Percentiles rank a stretch among this genome's conserved stretches.
phyloP scores from a whole-genome alignment of 2,329 filamentous ascomycete species.

The Pestalotiopsis sp. region DNA sequence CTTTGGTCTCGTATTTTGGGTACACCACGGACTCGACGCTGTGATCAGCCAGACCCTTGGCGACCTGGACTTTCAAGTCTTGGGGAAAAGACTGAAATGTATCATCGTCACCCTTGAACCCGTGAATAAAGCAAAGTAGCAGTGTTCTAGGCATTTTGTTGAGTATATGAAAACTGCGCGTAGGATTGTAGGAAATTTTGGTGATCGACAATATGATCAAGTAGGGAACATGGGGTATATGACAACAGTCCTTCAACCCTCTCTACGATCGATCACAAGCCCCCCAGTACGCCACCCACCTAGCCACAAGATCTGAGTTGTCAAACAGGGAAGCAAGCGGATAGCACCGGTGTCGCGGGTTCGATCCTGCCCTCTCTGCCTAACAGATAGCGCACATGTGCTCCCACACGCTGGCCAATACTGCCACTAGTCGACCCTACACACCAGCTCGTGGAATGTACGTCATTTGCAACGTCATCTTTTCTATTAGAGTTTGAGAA shows the following conservation, averaged over 20 bases:
- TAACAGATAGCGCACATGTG: neutral
- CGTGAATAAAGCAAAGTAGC: slow-evolving; percentile 74
- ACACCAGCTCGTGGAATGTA: slow-evolving; percentile 17
- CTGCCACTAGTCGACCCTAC: slow-evolving; percentile 16
- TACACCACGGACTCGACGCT: slow-evolving; percentile 65
- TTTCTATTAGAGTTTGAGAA: slow-evolving; percentile 9
- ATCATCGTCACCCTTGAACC: slow-evolving; percentile 74
- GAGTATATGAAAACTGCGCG: neutral
- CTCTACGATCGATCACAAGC: neutral
- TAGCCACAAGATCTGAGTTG: slow-evolving; percentile 8
- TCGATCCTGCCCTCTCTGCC: neutral
- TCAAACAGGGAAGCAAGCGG: slow-evolving; percentile 15
- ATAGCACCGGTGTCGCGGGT: neutral
- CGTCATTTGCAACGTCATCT: slow-evolving; percentile 27
- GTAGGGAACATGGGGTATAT: neutral
- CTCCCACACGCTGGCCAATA: neutral
- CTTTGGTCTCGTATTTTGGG: slow-evolving; percentile 73
- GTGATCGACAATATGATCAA: neutral
- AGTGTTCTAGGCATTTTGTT: slow-evolving; percentile 54
- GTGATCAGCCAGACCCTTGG: slow-evolving; percentile 61
- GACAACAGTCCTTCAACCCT: neutral
- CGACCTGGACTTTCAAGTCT: slow-evolving; percentile 62
- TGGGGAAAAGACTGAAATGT: slow-evolving; percentile 69
- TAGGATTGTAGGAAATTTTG: neutral
- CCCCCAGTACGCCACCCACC: slow-evolving; percentile 5